Evolutionary conservation across 1,284 basidiomycete genomes (phyloP), one percentile per base, ranked within the genome.

Genomic region (Grifola frondosa): DNA sequence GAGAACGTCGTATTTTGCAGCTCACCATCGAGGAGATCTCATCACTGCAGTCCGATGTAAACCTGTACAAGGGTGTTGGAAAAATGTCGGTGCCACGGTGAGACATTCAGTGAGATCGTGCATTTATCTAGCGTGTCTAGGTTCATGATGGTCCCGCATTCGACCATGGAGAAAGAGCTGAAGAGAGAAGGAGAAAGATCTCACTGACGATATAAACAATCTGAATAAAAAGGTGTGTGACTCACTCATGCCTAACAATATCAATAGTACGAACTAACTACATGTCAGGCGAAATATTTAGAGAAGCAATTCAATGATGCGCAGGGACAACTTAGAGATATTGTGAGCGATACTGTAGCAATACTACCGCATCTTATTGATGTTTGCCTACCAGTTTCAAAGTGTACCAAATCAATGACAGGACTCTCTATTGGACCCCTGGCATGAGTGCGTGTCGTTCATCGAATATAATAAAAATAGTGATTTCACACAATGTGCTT

Each of bases 271-370:
- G n/a, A n/a, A n/a, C n/a, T n/a, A n/a, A n/a, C n/a, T n/a, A n/a
- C n/a, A n/a, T n/a, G n/a, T 2, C 53, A 93, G 90, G 74, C 82
- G 16, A 95, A 94, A 66, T 94, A 87, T 63, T 74, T 94, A 5
- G 91, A 95, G 65, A 94, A 93, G 59, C 90, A 93, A 61, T 90
- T 88, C 62, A 88, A 87, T 48, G 91, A 94, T 58, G 89, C 92
- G 1, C 89, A 94, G 63, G 71, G 71, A 16, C 92, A 94, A 59
- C 67, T 95, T 44, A 80, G 87, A 40, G 91, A 95, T 65, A 94
- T 95, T 40, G 91, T 93, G 55, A 55, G 87, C 63, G n/a, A 19
- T 32, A 11, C 20, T 8, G 35, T 41, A 11, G 11, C 20, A 23
- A 22, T 11, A 10, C 24, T 25, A 25, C 22, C 24, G 8, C 32